Percentiles rank a stretch among this genome's conserved stretches.
phyloP scores from a whole-genome alignment of 225 moss, liverwort and hornwort genomes.

The Anthoceros angustus region DNA sequence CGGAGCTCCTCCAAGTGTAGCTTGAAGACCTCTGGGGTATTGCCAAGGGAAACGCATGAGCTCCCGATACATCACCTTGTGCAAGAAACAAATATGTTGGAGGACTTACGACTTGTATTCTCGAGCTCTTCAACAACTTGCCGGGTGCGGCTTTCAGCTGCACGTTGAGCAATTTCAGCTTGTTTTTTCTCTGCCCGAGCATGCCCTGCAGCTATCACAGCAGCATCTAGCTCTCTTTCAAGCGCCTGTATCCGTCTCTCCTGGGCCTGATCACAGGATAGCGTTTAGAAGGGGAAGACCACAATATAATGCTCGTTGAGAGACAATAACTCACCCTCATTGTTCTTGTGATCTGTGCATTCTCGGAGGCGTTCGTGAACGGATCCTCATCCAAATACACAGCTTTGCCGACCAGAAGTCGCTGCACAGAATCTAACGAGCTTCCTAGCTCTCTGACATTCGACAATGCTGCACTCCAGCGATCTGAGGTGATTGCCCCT shows the following conservation, averaged over 20 bases:
- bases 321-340: slow-evolving; percentile 30
- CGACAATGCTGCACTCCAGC: slow-evolving; percentile 39
- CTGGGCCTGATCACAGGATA: slow-evolving; percentile 27
- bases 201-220: slow-evolving; percentile 53
- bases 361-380: slow-evolving; percentile 48
- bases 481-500: slow-evolving; percentile 33
- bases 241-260: slow-evolving; percentile 63
- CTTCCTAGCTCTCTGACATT: slow-evolving; percentile 53
- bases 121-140: slow-evolving; percentile 55
- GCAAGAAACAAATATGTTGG: background rate
- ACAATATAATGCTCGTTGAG: background rate
- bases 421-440: slow-evolving; percentile 37
- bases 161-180: slow-evolving; percentile 46
- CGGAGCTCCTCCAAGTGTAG: slow-evolving; percentile 55
- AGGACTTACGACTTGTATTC: slow-evolving; percentile 43
- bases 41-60: background rate
- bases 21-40: slow-evolving; percentile 52
- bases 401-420: slow-evolving; percentile 40
- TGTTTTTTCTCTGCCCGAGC: slow-evolving; percentile 56
- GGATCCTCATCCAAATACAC: slow-evolving; percentile 60
- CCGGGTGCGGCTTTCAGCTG: slow-evolving; percentile 46
- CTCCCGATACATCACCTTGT: background rate
- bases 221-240: slow-evolving; percentile 64
- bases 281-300: background rate
- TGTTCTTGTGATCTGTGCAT: slow-evolving; percentile 40